A percentile compares a stretch with the other conserved stretches of the same genome.
phyloP scores from a whole-genome alignment of 2,329 filamentous ascomycete genomes.

The Aspergillus sp. region DNA sequence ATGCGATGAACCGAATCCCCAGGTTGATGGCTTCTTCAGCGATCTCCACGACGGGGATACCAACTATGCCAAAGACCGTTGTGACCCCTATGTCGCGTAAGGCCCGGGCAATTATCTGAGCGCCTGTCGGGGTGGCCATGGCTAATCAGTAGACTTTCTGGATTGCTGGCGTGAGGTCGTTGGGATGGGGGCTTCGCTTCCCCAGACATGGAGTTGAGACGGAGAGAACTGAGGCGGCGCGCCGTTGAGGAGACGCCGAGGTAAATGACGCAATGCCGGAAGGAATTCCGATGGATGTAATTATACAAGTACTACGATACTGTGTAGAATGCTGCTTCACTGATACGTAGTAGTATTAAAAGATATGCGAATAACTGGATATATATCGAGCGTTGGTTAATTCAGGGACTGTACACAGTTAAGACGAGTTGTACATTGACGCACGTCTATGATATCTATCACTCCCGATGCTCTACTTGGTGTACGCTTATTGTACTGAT shows the following conservation, averaged over 20 bases:
- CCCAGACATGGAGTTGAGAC: neutral
- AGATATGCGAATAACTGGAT: too few species aligned
- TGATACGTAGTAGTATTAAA: too few species aligned
- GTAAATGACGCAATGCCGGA: slow-evolving; percentile 2
- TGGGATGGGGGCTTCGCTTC: neutral
- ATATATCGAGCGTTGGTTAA: too few species aligned
- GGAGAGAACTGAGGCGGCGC: neutral
- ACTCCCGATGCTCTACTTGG: too few species aligned
- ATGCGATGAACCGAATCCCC: slow-evolving; percentile 51
- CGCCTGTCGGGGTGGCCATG: slow-evolving; percentile 29
- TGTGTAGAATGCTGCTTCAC: too few species aligned
- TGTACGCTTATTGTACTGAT: too few species aligned
- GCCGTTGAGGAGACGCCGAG: slow-evolving; percentile 1
- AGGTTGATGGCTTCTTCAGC: slow-evolving; percentile 50
- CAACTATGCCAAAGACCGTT: slow-evolving; percentile 47
- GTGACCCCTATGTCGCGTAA: slow-evolving; percentile 43
- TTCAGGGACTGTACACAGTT: too few species aligned
- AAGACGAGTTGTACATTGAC: too few species aligned
- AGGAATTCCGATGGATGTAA: neutral
- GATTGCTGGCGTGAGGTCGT: neutral
- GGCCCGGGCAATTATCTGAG: slow-evolving; percentile 42
- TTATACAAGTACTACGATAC: neutral
- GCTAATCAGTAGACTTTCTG: neutral
- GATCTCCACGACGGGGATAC: slow-evolving; percentile 50
- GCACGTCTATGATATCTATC: too few species aligned